These are phyloP conservation scores for Lignosus rhinocerotis DNA, from an alignment of 1,284 basidiomycete genomes.

Conservation along the genomic window DNA sequence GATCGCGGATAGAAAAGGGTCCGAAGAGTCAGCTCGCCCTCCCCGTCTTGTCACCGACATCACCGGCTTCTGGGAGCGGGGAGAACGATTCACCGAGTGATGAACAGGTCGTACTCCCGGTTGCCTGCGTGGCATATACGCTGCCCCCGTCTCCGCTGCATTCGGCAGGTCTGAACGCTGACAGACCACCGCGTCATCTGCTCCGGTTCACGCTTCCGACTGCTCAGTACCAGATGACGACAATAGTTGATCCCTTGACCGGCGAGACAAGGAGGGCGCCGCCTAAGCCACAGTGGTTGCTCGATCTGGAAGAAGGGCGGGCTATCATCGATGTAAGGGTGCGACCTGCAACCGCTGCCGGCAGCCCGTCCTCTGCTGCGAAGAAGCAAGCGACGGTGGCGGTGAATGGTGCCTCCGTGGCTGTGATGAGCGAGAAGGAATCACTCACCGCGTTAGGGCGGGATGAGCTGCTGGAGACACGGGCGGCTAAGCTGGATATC, in stretches of 20 bases:
- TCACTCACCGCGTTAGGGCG: constrained; percentile 64
- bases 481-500: constrained; percentile 59
- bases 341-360: constrained; percentile 37
- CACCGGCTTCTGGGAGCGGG: background rate
- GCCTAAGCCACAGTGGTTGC: constrained; percentile 74
- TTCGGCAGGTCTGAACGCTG: constrained; percentile 65
- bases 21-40: constrained; percentile 30
- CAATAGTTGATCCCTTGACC: constrained; percentile 79
- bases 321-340: constrained; percentile 65
- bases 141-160: constrained; percentile 80
- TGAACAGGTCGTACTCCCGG: constrained; percentile 43
- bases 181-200: constrained; percentile 69
- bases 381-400: constrained; percentile 36
- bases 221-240: constrained; percentile 72
- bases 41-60: constrained; percentile 5
- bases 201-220: constrained; percentile 80
- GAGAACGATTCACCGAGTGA: constrained; percentile 3
- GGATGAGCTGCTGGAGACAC: constrained; percentile 72
- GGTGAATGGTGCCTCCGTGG: constrained; percentile 56
- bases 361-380: constrained; percentile 5
- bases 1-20: constrained; percentile 43
- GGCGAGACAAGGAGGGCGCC: constrained; percentile 66
- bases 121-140: constrained; percentile 58
- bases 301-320: constrained; percentile 64
- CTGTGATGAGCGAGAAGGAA: constrained; percentile 75